Conservation (phyloP, 495 filamentous ascomycete species). For the Antarctomyces pellizariae region DNA sequence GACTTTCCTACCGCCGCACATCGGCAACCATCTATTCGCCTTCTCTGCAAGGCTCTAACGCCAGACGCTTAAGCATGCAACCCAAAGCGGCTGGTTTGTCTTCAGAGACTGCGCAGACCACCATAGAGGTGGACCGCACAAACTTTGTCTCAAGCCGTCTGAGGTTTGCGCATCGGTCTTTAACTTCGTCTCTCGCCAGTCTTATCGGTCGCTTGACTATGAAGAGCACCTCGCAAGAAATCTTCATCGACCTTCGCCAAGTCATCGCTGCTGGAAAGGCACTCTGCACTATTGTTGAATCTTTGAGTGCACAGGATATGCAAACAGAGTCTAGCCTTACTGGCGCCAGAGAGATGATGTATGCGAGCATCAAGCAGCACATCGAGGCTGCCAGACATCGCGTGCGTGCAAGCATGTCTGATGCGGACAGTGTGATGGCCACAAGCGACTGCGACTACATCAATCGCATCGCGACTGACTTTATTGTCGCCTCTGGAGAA, state of each 20-base stretch:
- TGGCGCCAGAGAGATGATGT: slow-evolving; percentile 54
- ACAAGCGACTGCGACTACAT: slow-evolving; percentile 59
- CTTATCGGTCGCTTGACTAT: too few species aligned
- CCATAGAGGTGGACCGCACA: too few species aligned
- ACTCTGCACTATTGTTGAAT: slow-evolving; percentile 58
- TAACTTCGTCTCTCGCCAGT: too few species aligned
- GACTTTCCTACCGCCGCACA: slow-evolving; percentile 10
- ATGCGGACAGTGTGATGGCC: slow-evolving; percentile 54
- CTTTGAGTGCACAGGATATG: slow-evolving; percentile 54
- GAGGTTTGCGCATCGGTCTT: too few species aligned
- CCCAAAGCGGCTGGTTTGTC: too few species aligned
- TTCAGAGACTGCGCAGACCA: too few species aligned
- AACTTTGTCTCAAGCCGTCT: too few species aligned
- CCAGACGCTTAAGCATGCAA: too few species aligned
- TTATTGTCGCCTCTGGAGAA: slow-evolving; percentile 74
- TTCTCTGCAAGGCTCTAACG: too few species aligned
- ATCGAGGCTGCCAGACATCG: slow-evolving; percentile 60
- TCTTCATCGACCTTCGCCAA: slow-evolving; percentile 45
- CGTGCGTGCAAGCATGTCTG: slow-evolving; percentile 33
- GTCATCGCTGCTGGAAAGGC: slow-evolving; percentile 59
- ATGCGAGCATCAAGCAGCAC: slow-evolving; percentile 51
- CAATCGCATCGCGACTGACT: slow-evolving; percentile 62
- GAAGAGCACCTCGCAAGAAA: too few species aligned
- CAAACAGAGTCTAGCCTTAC: slow-evolving; percentile 38
- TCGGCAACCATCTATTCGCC: too few species aligned